Percentiles rank a stretch among this genome's conserved stretches.
phyloP scores from a whole-genome alignment of 768 basidiomycete species.

The Pleurotus tuber-regium region DNA sequence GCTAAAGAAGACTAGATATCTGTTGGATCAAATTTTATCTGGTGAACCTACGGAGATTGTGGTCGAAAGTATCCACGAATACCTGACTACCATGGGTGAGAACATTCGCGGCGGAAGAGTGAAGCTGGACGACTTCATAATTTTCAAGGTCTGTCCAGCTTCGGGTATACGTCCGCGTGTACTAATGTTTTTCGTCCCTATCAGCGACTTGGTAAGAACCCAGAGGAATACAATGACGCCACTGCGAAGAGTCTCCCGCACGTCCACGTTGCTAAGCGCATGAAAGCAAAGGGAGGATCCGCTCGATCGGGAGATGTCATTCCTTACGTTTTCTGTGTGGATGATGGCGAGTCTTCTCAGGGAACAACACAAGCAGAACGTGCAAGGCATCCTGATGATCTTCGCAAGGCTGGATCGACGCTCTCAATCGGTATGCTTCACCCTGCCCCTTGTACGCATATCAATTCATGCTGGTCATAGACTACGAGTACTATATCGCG shows the following conservation, averaged over 20 bases:
- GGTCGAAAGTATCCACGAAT: constrained; percentile 91
- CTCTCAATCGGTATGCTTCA: constrained; percentile 65
- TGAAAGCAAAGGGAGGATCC: constrained; percentile 81
- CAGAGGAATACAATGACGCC: constrained; percentile 90
- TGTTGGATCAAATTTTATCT: constrained; percentile 87
- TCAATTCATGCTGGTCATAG: constrained; percentile 45
- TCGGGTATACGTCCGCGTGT: no score
- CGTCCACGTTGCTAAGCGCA: constrained; percentile 89
- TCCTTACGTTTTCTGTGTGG: constrained; percentile 88
- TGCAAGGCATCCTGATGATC: constrained; percentile 92
- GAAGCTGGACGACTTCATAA: constrained; percentile 90
- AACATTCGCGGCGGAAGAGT: constrained; percentile 75
- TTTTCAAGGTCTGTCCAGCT: constrained; percentile 73
- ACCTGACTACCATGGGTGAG: constrained; percentile 72
- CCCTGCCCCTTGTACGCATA: not conserved
- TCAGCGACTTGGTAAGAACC: constrained; percentile 93
- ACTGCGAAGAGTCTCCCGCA: constrained; percentile 87
- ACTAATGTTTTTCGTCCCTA: no score
- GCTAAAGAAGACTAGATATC: constrained; percentile 54
- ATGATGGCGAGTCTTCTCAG: constrained; percentile 63
- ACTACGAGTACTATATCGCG: constrained; percentile 89
- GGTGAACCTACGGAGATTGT: constrained; percentile 89
- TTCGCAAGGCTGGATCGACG: constrained; percentile 63
- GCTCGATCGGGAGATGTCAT: constrained; percentile 92
- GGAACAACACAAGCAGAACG: constrained; percentile 84